Evolutionary conservation across 495 filamentous ascomycete species (phyloP), one percentile per base, ranked within the genome.

Genomic region (Tetracladium marchalianum): DNA sequence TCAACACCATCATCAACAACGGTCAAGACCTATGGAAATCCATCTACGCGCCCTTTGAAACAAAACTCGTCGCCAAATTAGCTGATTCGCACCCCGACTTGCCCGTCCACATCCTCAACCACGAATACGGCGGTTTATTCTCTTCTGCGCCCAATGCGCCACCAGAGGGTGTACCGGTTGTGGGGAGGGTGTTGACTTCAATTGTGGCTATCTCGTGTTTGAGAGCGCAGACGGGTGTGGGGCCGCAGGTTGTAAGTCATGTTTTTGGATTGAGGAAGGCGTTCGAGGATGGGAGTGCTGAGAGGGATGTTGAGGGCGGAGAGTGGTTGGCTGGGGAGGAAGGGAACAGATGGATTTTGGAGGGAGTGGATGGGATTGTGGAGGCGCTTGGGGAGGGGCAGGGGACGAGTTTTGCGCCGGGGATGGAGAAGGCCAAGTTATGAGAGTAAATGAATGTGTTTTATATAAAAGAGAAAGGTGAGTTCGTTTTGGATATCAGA

Each of bases 231-330:
- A 80, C 78, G 10, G 85, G 85, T 1, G 84, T 88, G 3, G 84
- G 78, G 1, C 85, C 85, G 17, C 85, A 90, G 67, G 84, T 90
- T 6, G 62, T 78, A 6, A 81, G 76, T 48, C 85, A 90, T 64
- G 66, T 89, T 0, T 87, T 83, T 66, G 84, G 84, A 4, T 52
- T 86, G 57, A 57, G 81, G 36, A 89, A 89, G 67, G 82, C 75
- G 11, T 67, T 79, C 17, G 80, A 84, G 49, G 78, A 85, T 67
- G 82, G 78, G 6, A 69, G 59, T 17, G 77, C 70, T 63, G 57
- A 57, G 18, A 67, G 63, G 12, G 68, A 74, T 46, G 60, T 67
- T 0, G 64, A 77, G 44, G 79, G 70, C 1, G 75, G 70, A 0
- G 57, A 67, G 52, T 86, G 81, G 79, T 55, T 89, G 52, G 81